Evolutionary conservation across 1,284 basidiomycete genomes (phyloP).

Genomic region (Marasmius sp.): DNA sequence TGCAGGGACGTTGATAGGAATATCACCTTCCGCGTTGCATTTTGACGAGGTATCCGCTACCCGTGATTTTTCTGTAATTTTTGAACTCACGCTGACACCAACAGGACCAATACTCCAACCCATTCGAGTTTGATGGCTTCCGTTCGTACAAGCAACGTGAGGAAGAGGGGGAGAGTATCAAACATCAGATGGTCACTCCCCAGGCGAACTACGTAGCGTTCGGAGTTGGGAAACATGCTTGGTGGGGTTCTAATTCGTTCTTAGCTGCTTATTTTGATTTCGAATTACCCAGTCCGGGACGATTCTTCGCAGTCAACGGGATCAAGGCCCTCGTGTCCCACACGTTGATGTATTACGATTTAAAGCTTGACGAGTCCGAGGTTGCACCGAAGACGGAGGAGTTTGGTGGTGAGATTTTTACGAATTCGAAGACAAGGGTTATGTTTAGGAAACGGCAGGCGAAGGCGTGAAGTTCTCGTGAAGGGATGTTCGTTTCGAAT

Average conservation of each 20-base stretch:
- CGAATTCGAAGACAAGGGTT: not conserved
- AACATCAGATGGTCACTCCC: slow-evolving; percentile 2
- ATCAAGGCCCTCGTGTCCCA: not conserved
- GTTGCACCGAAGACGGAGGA: not conserved
- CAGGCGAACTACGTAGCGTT: not conserved
- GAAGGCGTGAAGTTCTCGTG: not conserved
- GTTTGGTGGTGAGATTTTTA: not conserved
- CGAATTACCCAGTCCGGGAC: not conserved
- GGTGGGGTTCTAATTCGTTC: not conserved
- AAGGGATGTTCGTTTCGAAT: too few species aligned
- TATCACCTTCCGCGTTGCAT: not conserved
- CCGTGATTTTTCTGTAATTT: not conserved
- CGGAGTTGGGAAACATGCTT: not conserved
- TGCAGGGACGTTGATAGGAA: not conserved
- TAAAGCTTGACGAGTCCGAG: not conserved
- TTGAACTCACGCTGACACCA: not conserved
- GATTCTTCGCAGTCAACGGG: not conserved
- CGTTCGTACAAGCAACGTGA: not conserved
- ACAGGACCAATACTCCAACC: not conserved
- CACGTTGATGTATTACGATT: not conserved
- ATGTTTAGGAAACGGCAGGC: not conserved
- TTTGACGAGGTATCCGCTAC: not conserved
- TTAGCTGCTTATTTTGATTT: not conserved
- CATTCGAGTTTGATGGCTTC: not conserved
- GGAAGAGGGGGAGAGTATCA: not conserved